These are phyloP conservation scores for Schoenoplectus tabernaemontani DNA, from an alignment of 202 grass and related monocot species.

Conservation along the genomic window DNA sequence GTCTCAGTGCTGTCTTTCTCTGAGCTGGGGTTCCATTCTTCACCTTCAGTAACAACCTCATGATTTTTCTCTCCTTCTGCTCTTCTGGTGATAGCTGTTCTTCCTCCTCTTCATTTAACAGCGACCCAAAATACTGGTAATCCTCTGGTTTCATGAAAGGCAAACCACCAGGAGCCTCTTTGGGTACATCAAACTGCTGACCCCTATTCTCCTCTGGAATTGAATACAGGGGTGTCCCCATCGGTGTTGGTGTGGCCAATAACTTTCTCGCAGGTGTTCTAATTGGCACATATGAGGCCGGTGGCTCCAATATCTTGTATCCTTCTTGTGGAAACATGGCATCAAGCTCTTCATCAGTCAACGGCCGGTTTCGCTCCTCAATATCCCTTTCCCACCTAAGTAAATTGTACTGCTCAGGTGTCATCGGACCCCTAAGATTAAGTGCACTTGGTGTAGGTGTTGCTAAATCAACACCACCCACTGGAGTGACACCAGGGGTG, in stretches of 20 bases:
- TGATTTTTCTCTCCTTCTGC: slow-evolving; percentile 93
- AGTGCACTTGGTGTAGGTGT: slow-evolving; percentile 74
- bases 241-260: slow-evolving; percentile 75
- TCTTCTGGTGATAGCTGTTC: slow-evolving; percentile 80
- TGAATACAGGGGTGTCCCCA: slow-evolving; percentile 61
- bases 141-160: slow-evolving; percentile 93
- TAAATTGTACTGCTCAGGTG: slow-evolving; percentile 79
- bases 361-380: slow-evolving; percentile 82
- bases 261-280: slow-evolving; percentile 91
- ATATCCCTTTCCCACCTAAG: slow-evolving; percentile 88
- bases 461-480: slow-evolving; percentile 67
- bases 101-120: slow-evolving; percentile 89
- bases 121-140: slow-evolving; percentile 89
- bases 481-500: slow-evolving; percentile 73
- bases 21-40: slow-evolving; percentile 97
- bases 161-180: slow-evolving; percentile 59
- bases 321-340: slow-evolving; percentile 79
- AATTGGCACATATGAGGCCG: slow-evolving; percentile 74
- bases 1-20: slow-evolving; percentile 81
- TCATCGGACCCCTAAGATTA: slow-evolving; percentile 56
- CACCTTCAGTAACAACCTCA: slow-evolving; percentile 92
- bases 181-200: slow-evolving; percentile 92
- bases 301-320: slow-evolving; percentile 83
- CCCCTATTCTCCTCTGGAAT: slow-evolving; percentile 96
- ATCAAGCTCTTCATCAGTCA: slow-evolving; percentile 91